A percentile compares a stretch with the other conserved stretches of the same genome.
phyloP scores from a whole-genome alignment of 805 yeast species.

The Saccharomycopsis schoenii region DNA sequence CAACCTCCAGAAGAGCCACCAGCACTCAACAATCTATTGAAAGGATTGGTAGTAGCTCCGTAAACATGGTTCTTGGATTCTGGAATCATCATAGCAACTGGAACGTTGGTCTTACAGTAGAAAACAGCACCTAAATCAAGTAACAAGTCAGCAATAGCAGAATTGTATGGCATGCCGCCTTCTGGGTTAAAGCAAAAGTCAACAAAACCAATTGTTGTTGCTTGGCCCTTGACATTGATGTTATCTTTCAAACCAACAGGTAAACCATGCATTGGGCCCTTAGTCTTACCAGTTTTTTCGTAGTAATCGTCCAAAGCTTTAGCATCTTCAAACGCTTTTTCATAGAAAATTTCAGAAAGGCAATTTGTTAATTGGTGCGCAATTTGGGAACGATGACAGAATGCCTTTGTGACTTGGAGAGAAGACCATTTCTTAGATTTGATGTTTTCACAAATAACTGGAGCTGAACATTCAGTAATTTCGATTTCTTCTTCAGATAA shows the following conservation, averaged over 20 bases:
- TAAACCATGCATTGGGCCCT: slow-evolving; percentile 59
- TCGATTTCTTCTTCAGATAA: slow-evolving; percentile 29
- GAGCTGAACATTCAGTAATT: slow-evolving; percentile 30
- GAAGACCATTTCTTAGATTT: slow-evolving; percentile 30
- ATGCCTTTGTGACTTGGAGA: slow-evolving; percentile 42
- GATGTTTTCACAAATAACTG: slow-evolving; percentile 25
- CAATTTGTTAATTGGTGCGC: slow-evolving; percentile 45
- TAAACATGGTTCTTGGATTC: slow-evolving; percentile 52
- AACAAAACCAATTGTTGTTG: slow-evolving; percentile 40
- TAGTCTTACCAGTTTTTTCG: slow-evolving; percentile 32
- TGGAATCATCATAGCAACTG: slow-evolving; percentile 62
- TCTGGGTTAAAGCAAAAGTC: slow-evolving; percentile 14
- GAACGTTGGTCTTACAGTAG: slow-evolving; percentile 57
- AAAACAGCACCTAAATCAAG: slow-evolving; percentile 42
- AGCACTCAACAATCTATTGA: slow-evolving; percentile 45
- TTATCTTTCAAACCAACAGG: slow-evolving; percentile 51
- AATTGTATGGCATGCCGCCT: slow-evolving; percentile 10
- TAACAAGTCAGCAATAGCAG: slow-evolving; percentile 23
- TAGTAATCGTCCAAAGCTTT: slow-evolving; percentile 43
- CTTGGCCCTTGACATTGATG: slow-evolving; percentile 34
- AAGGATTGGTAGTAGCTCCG: slow-evolving; percentile 52
- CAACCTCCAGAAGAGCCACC: slow-evolving; percentile 73
- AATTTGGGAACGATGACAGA: slow-evolving; percentile 47
- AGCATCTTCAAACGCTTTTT: slow-evolving; percentile 51
- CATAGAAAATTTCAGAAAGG: slow-evolving; percentile 34